phyloP scores from a whole-genome alignment of 2,329 filamentous ascomycete species.

The Diaporthe citrichinensis region DNA sequence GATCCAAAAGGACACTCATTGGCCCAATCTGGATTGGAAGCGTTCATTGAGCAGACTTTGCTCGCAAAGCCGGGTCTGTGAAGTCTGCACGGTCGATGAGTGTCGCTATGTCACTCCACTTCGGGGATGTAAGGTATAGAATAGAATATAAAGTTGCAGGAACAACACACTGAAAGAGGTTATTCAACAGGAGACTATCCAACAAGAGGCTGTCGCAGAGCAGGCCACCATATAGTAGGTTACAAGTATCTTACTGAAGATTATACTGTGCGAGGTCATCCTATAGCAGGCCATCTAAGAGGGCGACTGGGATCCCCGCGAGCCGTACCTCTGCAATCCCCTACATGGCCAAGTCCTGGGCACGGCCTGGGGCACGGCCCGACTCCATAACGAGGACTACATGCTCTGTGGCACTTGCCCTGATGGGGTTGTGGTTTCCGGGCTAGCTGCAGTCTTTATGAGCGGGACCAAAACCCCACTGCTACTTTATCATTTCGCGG shows the following conservation, averaged over 20 bases:
- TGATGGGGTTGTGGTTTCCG: not conserved
- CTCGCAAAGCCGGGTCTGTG: not conserved
- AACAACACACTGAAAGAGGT: not conserved
- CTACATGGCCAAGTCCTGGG: not conserved
- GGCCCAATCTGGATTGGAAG: not conserved
- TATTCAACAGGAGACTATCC: not conserved
- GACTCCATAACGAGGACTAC: not conserved
- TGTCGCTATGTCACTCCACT: not conserved
- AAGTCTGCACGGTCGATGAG: not conserved
- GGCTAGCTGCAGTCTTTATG: not conserved
- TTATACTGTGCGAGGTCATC: not conserved
- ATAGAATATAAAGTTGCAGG: no score
- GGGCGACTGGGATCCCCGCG: not conserved
- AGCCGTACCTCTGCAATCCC: not conserved
- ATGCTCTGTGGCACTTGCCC: not conserved
- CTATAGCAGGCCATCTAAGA: not conserved
- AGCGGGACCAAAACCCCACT: constrained; percentile 2
- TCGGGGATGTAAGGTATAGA: not conserved
- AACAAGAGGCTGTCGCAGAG: not conserved
- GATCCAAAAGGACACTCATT: not conserved
- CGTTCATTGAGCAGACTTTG: not conserved
- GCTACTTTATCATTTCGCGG: not conserved
- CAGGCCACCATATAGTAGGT: not conserved
- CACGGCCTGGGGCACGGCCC: no score
- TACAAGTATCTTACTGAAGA: not conserved